A percentile compares a stretch with the other conserved stretches of the same genome.
phyloP scores from a whole-genome alignment of 768 basidiomycete species.

The Mrakia gelida region DNA sequence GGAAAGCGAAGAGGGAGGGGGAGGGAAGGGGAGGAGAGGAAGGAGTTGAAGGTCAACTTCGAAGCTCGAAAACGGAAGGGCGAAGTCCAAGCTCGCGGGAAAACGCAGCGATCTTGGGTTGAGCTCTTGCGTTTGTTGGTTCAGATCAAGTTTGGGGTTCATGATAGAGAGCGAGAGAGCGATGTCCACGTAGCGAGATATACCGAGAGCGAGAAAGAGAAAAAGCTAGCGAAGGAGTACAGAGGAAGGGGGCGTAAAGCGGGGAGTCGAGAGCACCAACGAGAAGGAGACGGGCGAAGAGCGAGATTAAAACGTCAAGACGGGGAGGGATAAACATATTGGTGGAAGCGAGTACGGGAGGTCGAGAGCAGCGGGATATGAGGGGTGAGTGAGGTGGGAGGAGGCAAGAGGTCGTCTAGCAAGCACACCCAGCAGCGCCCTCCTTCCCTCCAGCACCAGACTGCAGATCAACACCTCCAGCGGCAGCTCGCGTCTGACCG shows the following conservation, averaged over 20 bases:
- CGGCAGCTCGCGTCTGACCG: background rate
- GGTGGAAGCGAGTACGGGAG: background rate
- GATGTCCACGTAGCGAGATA: no score
- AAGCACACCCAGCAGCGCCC: background rate
- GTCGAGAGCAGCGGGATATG: background rate
- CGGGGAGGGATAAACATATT: background rate
- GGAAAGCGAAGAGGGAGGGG: background rate
- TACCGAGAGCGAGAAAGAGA: background rate
- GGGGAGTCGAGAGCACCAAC: background rate
- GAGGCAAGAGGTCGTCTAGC: background rate
- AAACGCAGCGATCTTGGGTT: no score
- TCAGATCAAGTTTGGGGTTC: background rate
- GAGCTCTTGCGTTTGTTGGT: no score
- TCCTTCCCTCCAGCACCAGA: background rate
- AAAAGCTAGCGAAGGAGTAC: background rate
- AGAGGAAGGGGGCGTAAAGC: background rate
- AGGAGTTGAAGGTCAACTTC: constrained; percentile 7
- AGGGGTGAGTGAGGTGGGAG: background rate
- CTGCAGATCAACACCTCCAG: constrained; percentile 3
- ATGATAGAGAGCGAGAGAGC: background rate
- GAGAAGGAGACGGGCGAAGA: no score
- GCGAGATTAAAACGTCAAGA: background rate
- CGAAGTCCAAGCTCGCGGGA: background rate
- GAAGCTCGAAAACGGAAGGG: background rate
- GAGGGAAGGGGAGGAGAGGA: background rate